These are phyloP conservation scores for Rutstroemia sp. DNA, from an alignment of 2,329 filamentous ascomycete species.

Conservation along the genomic window DNA sequence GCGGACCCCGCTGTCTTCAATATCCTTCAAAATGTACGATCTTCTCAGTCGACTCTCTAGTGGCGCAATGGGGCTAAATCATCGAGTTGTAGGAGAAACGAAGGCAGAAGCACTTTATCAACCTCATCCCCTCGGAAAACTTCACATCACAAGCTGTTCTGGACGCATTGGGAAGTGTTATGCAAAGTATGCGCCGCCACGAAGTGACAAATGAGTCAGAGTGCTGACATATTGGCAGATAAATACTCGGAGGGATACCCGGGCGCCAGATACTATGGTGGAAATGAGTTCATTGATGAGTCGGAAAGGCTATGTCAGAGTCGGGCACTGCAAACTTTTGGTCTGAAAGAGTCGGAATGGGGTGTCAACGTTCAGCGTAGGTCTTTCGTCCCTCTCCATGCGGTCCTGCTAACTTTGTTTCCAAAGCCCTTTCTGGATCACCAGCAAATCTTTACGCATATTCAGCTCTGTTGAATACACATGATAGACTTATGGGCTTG, in stretches of 20 bases:
- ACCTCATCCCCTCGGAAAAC: conserved; percentile 92
- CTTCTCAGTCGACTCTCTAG: background rate
- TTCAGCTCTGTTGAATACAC: conserved; percentile 83
- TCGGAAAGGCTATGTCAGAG: conserved; percentile 85
- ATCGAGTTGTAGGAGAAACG: conserved; percentile 67
- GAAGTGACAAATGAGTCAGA: conserved; percentile 30
- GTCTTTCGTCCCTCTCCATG: conserved; percentile 23
- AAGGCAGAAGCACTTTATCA: conserved; percentile 97
- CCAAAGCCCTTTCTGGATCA: conserved; percentile 39
- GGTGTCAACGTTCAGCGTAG: conserved; percentile 90
- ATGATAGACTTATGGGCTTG: conserved; percentile 94
- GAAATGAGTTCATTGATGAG: conserved; percentile 92
- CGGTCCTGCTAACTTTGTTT: conserved; percentile 15
- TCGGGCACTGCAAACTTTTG: conserved; percentile 81
- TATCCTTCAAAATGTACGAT: conserved; percentile 77
- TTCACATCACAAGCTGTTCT: conserved; percentile 90
- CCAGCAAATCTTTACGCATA: conserved; percentile 78
- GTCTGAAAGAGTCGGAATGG: conserved; percentile 79
- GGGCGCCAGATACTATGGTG: conserved; percentile 91
- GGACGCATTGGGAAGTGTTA: conserved; percentile 84
- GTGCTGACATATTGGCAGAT: conserved; percentile 46
- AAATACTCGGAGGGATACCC: conserved; percentile 99
- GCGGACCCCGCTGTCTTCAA: conserved; percentile 82
- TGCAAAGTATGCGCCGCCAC: conserved; percentile 64
- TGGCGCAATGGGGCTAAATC: conserved; percentile 3